Conservation (phyloP, 1,284 basidiomycete species). For the Polyporus tsugae region DNA sequence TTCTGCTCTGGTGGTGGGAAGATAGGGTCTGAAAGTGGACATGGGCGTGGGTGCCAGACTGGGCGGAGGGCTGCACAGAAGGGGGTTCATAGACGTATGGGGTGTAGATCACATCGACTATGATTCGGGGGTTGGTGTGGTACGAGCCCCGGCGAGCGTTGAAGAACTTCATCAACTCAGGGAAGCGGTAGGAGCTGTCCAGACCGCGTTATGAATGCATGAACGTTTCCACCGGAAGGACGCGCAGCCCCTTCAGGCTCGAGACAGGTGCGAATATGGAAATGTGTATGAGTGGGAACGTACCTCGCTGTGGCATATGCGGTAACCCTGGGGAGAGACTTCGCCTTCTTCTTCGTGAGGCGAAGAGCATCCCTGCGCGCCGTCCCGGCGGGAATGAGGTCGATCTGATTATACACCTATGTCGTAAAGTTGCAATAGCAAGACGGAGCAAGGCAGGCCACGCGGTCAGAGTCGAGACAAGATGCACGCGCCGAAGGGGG, state of each 20-base stretch:
- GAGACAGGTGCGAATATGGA: neutral
- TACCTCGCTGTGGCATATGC: constrained; percentile 95
- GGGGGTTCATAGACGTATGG: constrained; percentile 78
- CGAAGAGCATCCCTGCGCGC: constrained; percentile 90
- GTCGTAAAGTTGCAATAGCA: constrained; percentile 7
- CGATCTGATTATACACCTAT: constrained; percentile 89
- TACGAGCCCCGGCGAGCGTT: constrained; percentile 83
- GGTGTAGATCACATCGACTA: constrained; percentile 86
- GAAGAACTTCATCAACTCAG: constrained; percentile 89
- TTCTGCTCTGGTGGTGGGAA: constrained; percentile 38
- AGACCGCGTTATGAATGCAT: constrained; percentile 13
- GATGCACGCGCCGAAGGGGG: constrained; percentile 1
- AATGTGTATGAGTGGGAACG: constrained; percentile 35
- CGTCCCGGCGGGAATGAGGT: constrained; percentile 93
- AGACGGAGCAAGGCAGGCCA: constrained; percentile 9
- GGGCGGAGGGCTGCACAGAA: constrained; percentile 29
- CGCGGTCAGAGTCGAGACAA: constrained; percentile 14
- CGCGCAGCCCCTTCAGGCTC: neutral
- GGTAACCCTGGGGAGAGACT: constrained; percentile 92
- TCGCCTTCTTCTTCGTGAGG: constrained; percentile 94
- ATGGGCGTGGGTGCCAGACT: constrained; percentile 34
- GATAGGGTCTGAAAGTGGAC: constrained; percentile 41
- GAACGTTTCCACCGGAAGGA: neutral
- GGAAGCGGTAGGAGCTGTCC: constrained; percentile 84
- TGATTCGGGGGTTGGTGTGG: constrained; percentile 82